These are phyloP conservation scores for Dryadomyces quercus-mongolicae DNA, from an alignment of 2,329 filamentous ascomycete genomes.

Conservation along the genomic window DNA sequence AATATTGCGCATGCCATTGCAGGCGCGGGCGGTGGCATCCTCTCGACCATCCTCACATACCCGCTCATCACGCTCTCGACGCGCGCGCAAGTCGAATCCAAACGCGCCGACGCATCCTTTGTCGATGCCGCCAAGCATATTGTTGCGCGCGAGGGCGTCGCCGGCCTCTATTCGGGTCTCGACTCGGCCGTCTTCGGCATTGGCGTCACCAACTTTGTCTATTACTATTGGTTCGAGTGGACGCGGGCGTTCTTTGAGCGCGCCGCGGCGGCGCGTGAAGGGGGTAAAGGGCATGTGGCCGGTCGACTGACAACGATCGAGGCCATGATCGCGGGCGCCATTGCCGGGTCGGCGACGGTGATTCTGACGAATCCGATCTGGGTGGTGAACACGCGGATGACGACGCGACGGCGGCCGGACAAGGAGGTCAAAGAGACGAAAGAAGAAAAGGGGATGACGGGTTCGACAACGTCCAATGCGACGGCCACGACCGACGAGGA, in stretches of 20 bases:
- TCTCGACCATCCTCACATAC: conserved; percentile 97
- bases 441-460: not conserved
- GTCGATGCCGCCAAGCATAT: conserved; percentile 75
- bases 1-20: conserved; percentile 93
- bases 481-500: conserved; percentile 9
- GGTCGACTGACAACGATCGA: conserved; percentile 84
- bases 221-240: conserved; percentile 99
- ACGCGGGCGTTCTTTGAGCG: conserved; percentile 76
- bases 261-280: conserved; percentile 46
- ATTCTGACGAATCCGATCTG: conserved; percentile 97
- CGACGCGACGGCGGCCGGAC: conserved; percentile 55
- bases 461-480: not conserved
- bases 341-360: conserved; percentile 89
- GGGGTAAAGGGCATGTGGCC: conserved; percentile 27
- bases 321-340: conserved; percentile 86
- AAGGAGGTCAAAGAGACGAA: not conserved
- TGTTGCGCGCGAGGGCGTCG: conserved; percentile 78
- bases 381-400: conserved; percentile 98
- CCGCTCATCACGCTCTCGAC: conserved; percentile 96
- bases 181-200: conserved; percentile 95
- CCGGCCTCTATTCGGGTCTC: conserved; percentile 83
- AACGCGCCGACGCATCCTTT: conserved; percentile 76
- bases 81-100: conserved; percentile 93
- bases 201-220: conserved; percentile 97
- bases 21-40: conserved; percentile 81